Base-by-base conservation (phyloP, 495 filamentous ascomycete species). In the Saxophila tyrrhenica region DNA sequence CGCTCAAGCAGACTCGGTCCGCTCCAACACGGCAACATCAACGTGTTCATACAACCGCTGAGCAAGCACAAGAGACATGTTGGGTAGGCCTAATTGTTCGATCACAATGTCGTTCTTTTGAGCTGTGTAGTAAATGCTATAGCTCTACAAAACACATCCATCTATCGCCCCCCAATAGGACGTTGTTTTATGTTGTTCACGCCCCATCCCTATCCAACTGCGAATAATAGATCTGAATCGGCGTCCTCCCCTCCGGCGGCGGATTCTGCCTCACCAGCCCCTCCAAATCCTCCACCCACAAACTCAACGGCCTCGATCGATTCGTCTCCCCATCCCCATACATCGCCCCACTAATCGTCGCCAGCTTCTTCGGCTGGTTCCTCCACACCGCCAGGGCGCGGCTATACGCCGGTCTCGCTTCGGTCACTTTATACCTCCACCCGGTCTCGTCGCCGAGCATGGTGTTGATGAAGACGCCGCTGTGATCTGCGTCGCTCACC, bases 381-480 rank as follows among this genome's bases (percentile, higher is more conserved):
- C 38, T 42, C 54, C 52, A 21, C 15, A 61, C 54, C 15, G 22
- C 17, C 61, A 82, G 55, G 54, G 70, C 65, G 2, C 78, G 55
- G 3, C 77, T 75, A 56, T 84, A 84, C 13, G 69, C 71, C 13
- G 57, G 62, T 0, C 64, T 59, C 60, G 79, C 73, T 0, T 70
- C 71, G 0, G 75, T 77, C 5, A 63, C 46, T 1, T 78, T 64
- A 55, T 69, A 74, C 38, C 70, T 73, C 83, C 83, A 85, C 11
- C 73, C 64, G 22, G 69, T 72, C 2, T 64, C 61, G 39, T 74
- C 70, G 9, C 80, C 82, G 3, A 83, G 68, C 7, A 65, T 69
- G 35, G 70, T 65, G 58, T 85, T 86, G 21, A 79, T 61, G 49
- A 80, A 86, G 2, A 86, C 57, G 20, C 76, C 66, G n/a, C 66